Percentiles rank a stretch among this genome's conserved stretches.
phyloP scores from a whole-genome alignment of 2,329 filamentous ascomycete species.

The Diaporthe helianthi region DNA sequence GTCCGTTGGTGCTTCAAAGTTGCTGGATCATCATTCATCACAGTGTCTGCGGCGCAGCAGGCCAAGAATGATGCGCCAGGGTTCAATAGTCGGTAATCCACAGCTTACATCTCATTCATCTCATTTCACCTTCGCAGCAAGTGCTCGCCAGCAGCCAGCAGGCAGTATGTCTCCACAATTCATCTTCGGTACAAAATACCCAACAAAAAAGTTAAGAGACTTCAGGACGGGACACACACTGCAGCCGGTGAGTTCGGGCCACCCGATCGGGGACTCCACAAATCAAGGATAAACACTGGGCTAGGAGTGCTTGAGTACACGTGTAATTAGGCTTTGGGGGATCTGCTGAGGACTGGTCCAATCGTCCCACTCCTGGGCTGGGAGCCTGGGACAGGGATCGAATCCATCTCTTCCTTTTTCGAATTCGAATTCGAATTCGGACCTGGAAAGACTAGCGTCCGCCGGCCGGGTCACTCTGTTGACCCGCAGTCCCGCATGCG shows the following conservation, averaged over 20 bases:
- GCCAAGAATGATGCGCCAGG: conserved; percentile 3
- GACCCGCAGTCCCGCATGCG: background rate
- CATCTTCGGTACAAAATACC: no score
- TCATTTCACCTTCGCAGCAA: background rate
- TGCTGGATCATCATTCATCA: conserved; percentile 40
- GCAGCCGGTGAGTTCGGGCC: conserved; percentile 9
- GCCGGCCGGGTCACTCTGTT: background rate
- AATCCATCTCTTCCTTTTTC: conserved; percentile 1
- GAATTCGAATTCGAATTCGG: conserved; percentile 21
- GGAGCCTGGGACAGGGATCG: background rate
- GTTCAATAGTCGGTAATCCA: background rate
- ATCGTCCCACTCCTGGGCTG: background rate
- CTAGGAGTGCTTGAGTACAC: no score
- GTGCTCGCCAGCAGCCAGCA: background rate
- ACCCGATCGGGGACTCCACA: conserved; percentile 1
- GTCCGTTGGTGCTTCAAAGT: no score
- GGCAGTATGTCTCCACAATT: no score
- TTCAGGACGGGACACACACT: background rate
- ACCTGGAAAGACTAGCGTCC: background rate
- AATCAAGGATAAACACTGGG: background rate
- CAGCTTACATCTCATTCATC: background rate
- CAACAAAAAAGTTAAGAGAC: no score
- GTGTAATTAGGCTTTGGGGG: no score
- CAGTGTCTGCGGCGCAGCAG: conserved; percentile 23
- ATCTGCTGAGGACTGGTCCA: conserved; percentile 1